phyloP scores from a whole-genome alignment of 805 yeast species.

The Saccharomycopsis fibuligera region DNA sequence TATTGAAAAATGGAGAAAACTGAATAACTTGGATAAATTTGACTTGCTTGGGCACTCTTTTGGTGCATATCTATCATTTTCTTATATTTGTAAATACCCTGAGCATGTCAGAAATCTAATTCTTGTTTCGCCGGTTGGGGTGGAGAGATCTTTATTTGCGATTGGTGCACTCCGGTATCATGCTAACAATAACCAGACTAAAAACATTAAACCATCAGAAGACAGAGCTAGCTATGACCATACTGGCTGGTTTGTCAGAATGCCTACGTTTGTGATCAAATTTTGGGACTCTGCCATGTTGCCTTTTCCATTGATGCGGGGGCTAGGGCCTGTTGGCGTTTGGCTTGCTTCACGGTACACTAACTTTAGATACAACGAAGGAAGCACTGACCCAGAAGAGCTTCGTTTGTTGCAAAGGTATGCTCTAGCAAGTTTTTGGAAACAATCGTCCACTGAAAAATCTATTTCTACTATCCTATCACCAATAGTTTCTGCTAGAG shows the following conservation, averaged over 20 bases:
- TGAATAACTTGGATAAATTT: constrained; percentile 43
- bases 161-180: constrained; percentile 33
- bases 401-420: constrained; percentile 29
- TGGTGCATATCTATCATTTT: constrained; percentile 68
- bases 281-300: constrained; percentile 33
- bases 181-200: constrained; percentile 26
- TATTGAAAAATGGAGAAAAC: constrained; percentile 58
- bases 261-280: constrained; percentile 42
- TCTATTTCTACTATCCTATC: constrained; percentile 27
- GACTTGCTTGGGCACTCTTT: constrained; percentile 71
- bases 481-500: constrained; percentile 53
- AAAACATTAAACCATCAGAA: constrained; percentile 28
- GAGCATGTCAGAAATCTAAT: constrained; percentile 46
- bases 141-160: constrained; percentile 63
- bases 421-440: constrained; percentile 28
- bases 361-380: constrained; percentile 26
- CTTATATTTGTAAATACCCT: constrained; percentile 57
- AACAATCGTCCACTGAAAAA: constrained; percentile 26
- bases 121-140: constrained; percentile 71
- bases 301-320: constrained; percentile 20
- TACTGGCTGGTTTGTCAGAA: constrained; percentile 34
- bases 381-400: constrained; percentile 24
- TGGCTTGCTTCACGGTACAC: constrained; percentile 26
- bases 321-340: constrained; percentile 33
- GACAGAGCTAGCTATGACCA: constrained; percentile 36